phyloP scores from a whole-genome alignment of 2,329 filamentous ascomycete species.

The Ilyonectria sp. region DNA sequence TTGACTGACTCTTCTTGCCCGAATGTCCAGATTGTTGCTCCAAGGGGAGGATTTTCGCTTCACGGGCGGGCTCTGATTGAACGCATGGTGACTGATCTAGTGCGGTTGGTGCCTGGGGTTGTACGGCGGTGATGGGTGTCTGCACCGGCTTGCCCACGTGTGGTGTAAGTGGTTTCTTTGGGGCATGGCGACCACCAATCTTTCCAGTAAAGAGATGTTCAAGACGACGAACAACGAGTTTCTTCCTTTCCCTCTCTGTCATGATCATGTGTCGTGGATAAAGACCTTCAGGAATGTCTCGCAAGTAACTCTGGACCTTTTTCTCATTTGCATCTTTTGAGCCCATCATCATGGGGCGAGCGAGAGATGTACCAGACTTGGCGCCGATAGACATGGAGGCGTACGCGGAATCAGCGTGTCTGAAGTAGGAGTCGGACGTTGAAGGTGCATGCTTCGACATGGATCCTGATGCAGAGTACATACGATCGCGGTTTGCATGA shows the following conservation, averaged over 20 bases:
- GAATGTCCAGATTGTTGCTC: conserved; percentile 48
- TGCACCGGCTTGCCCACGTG: conserved; percentile 30
- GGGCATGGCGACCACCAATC: conserved; percentile 59
- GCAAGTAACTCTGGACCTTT: conserved; percentile 78
- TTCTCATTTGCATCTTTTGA: conserved; percentile 61
- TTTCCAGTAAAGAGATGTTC: conserved; percentile 89
- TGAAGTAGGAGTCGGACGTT: conserved; percentile 67
- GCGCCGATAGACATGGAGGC: conserved; percentile 75
- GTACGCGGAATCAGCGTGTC: conserved; percentile 74
- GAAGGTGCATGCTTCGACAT: conserved; percentile 67
- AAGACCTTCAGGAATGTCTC: conserved; percentile 80
- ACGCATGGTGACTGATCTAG: conserved; percentile 56
- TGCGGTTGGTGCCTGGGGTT: conserved; percentile 40
- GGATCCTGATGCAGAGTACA: conserved; percentile 60
- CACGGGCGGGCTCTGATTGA: conserved; percentile 56
- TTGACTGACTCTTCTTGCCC: conserved; percentile 58
- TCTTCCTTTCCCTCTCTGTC: conserved; percentile 83
- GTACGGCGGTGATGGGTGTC: conserved; percentile 45
- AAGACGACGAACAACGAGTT: conserved; percentile 80
- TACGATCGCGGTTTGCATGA: conserved; percentile 55
- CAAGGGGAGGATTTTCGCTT: conserved; percentile 63
- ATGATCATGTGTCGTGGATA: conserved; percentile 74
- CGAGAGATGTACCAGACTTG: conserved; percentile 58
- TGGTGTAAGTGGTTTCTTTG: conserved; percentile 42
- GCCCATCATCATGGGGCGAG: conserved; percentile 55